Evolutionary conservation across 2,329 filamentous ascomycete genomes (phyloP).

Genomic region (Chrysoporthe deuterocubensis): DNA sequence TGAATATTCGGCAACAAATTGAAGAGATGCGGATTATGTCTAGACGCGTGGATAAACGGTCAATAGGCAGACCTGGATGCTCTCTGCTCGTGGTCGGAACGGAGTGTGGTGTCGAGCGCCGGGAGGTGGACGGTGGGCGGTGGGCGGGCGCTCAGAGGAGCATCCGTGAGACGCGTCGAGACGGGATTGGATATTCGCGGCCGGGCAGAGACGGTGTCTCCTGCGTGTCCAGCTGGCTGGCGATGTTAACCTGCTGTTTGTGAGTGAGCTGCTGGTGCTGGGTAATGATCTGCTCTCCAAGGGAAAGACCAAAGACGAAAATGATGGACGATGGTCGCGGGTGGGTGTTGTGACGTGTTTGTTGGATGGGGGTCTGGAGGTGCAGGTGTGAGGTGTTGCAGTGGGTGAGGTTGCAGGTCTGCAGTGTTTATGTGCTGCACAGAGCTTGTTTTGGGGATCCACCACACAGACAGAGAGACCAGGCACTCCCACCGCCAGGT

Average conservation of each 20-base stretch:
- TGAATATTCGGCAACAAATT: conserved; percentile 23
- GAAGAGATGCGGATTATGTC: conserved; percentile 24
- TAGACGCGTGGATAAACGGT: conserved; percentile 23
- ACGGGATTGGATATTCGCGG: conserved; percentile 5
- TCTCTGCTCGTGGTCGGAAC: conserved; percentile 1
- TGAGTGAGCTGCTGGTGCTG: conserved; percentile 11
- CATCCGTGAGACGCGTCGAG: conserved; percentile 16
- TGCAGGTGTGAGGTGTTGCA: conserved; percentile 3
- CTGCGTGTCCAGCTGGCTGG: conserved; percentile 17
- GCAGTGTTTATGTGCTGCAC: conserved; percentile 16
- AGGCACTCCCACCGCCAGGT: neutral
- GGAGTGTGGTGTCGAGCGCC: conserved; percentile 7
- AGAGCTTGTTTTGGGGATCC: conserved; percentile 15
- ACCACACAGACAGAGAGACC: conserved; percentile 1
- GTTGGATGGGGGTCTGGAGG: neutral
- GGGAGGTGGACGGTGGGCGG: neutral
- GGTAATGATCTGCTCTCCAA: conserved; percentile 17
- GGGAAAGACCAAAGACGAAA: conserved; percentile 6
- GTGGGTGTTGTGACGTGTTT: neutral
- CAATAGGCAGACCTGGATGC: conserved; percentile 18
- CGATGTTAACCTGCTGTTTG: conserved; percentile 15
- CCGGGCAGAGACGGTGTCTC: neutral
- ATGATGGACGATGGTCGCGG: neutral
- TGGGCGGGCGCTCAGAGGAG: conserved; percentile 11
- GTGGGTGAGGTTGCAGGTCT: conserved; percentile 4